Evolutionary conservation across 306 rosid species (phyloP).

Genomic region (Alnus rubra): DNA sequence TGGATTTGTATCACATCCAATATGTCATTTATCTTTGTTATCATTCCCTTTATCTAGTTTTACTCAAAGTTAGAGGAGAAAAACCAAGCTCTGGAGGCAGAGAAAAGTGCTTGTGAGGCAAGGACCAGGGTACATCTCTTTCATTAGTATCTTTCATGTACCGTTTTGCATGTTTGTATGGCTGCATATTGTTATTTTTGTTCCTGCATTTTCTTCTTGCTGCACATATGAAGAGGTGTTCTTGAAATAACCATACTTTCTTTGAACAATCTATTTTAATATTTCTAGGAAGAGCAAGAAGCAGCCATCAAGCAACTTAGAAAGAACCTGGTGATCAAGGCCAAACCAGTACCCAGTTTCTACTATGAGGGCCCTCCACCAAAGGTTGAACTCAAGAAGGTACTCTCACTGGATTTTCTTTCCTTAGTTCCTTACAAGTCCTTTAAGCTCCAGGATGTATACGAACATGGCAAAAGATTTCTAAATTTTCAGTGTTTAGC

Average conservation of each 20-base stretch:
- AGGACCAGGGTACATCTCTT: slow-evolving; percentile 66
- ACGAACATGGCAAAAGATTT: slow-evolving; percentile 16
- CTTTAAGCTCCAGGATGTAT: slow-evolving; percentile 18
- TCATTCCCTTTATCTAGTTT: slow-evolving; percentile 53
- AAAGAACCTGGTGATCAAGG: slow-evolving; percentile 82
- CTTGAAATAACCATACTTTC: neutral
- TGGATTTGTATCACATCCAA: slow-evolving; percentile 22
- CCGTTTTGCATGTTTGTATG: neutral
- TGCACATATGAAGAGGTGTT: neutral
- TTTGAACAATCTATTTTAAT: slow-evolving; percentile 11
- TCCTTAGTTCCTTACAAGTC: slow-evolving; percentile 1
- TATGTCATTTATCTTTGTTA: slow-evolving; percentile 19
- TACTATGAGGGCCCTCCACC: slow-evolving; percentile 92
- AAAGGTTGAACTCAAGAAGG: slow-evolving; percentile 84
- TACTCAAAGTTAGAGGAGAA: slow-evolving; percentile 88
- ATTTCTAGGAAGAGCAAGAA: slow-evolving; percentile 87
- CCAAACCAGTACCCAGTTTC: slow-evolving; percentile 95
- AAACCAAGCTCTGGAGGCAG: slow-evolving; percentile 86
- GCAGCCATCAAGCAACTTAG: slow-evolving; percentile 85
- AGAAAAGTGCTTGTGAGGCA: slow-evolving; percentile 70
- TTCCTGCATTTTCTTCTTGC: slow-evolving; percentile 13
- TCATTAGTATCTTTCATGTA: neutral
- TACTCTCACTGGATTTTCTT: slow-evolving; percentile 23
- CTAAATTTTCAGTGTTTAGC: slow-evolving; percentile 10
- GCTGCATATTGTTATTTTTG: slow-evolving; percentile 14